Percentiles rank a stretch among this genome's conserved stretches.
Conservation (phyloP, 306 rosid species). For the Amphicarpaea edgeworthii region DNA sequence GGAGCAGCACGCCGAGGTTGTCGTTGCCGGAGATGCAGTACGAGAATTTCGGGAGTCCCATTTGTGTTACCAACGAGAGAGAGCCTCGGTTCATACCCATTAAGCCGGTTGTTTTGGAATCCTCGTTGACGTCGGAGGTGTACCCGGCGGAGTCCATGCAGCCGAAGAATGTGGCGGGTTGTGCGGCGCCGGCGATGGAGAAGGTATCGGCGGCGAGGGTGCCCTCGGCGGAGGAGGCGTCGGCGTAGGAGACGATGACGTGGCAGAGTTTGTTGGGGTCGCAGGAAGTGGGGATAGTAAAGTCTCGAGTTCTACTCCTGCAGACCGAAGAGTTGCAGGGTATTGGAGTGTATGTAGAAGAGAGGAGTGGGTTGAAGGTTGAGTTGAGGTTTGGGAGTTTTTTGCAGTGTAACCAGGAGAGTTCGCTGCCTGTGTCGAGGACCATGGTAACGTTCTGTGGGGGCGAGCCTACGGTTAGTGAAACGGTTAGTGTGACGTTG, state of each 20-base stretch:
- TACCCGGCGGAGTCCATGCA: slow-evolving; percentile 83
- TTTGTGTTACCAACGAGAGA: slow-evolving; percentile 66
- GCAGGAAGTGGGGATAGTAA: slow-evolving; percentile 68
- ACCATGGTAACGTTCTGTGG: slow-evolving; percentile 91
- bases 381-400: slow-evolving; percentile 53
- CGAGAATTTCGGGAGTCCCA: slow-evolving; percentile 75
- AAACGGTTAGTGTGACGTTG: slow-evolving; percentile 73
- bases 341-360: slow-evolving; percentile 62
- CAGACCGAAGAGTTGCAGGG: slow-evolving; percentile 67
- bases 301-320: slow-evolving; percentile 62
- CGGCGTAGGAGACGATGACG: slow-evolving; percentile 73
- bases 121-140: slow-evolving; percentile 73
- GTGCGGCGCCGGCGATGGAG: slow-evolving; percentile 50
- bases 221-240: slow-evolving; percentile 73
- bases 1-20: slow-evolving; percentile 67
- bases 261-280: slow-evolving; percentile 77
- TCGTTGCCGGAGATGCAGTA: slow-evolving; percentile 76
- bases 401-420: slow-evolving; percentile 86
- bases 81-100: slow-evolving; percentile 87
- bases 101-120: slow-evolving; percentile 72
- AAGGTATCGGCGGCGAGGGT: slow-evolving; percentile 75
- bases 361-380: slow-evolving; percentile 62
- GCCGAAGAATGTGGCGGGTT: slow-evolving; percentile 60
- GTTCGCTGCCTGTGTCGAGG: slow-evolving; percentile 95
- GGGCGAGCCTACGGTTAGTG: slow-evolving; percentile 76